Evolutionary conservation across 1,284 basidiomycete species (phyloP).

Genomic region (Jaminaea rosea): DNA sequence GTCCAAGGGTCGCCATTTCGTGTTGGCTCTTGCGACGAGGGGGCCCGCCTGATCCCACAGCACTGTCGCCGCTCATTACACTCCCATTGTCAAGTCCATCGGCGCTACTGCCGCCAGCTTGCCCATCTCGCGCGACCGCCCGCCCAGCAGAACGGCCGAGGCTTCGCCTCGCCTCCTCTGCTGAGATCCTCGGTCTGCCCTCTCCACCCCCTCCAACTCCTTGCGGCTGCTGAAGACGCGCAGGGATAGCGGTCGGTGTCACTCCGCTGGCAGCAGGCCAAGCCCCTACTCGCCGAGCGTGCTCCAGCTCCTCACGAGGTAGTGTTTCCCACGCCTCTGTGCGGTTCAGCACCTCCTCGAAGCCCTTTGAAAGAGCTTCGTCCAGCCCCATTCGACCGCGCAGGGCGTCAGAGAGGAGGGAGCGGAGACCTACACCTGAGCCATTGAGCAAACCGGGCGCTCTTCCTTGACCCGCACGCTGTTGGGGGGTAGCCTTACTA

Average conservation of each 20-base stretch:
- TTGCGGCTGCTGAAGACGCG: not conserved
- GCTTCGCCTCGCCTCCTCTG: not conserved
- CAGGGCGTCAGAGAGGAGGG: slow-evolving; percentile 6
- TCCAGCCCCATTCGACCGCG: slow-evolving; percentile 11
- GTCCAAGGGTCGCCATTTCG: too few species aligned
- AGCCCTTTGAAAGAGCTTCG: slow-evolving; percentile 10
- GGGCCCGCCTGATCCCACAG: too few species aligned
- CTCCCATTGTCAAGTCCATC: too few species aligned
- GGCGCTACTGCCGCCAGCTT: too few species aligned
- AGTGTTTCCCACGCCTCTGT: not conserved
- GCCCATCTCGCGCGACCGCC: too few species aligned
- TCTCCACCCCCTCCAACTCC: too few species aligned
- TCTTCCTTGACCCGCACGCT: too few species aligned
- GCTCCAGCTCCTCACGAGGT: not conserved
- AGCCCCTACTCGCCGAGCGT: not conserved
- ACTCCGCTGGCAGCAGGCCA: not conserved
- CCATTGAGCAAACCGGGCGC: too few species aligned
- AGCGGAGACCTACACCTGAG: not conserved
- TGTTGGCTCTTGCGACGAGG: too few species aligned
- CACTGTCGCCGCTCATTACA: too few species aligned
- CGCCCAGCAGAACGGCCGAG: not conserved
- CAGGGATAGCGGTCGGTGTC: not conserved
- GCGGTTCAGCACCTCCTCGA: slow-evolving; percentile 9
- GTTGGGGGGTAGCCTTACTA: not conserved
- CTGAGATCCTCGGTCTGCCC: not conserved